Evolutionary conservation across 208 protist genomes (phyloP).

Genomic region (Hexamita inflata): DNA sequence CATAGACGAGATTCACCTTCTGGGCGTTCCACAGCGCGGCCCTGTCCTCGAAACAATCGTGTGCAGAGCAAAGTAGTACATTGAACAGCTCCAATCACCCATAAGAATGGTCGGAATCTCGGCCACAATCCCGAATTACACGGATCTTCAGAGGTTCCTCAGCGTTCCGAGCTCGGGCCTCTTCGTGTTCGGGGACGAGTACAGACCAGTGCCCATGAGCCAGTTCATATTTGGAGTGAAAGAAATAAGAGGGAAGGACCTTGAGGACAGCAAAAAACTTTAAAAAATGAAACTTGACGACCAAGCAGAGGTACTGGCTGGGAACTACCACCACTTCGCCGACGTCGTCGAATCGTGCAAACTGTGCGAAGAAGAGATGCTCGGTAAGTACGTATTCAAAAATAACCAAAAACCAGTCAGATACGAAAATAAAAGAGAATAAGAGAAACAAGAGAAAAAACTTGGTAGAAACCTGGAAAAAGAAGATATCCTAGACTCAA

Average conservation of each 20-base stretch:
- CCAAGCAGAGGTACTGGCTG: too few relatives aligned
- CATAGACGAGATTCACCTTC: conserved; percentile 92
- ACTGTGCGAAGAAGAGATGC: background rate
- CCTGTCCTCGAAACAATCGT: conserved; percentile 90
- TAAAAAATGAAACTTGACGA: too few relatives aligned
- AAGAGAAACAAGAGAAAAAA: conserved; percentile 7
- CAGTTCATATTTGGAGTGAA: conserved; percentile 81
- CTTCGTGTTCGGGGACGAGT: conserved; percentile 79
- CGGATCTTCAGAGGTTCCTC: conserved; percentile 89
- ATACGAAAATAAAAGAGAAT: background rate
- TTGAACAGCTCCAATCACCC: conserved; percentile 66
- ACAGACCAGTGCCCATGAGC: conserved; percentile 82
- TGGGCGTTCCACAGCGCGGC: conserved; percentile 88
- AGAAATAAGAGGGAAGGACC: conserved; percentile 15
- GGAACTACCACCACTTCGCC: too few relatives aligned
- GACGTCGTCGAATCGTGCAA: too few relatives aligned
- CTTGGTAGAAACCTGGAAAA: conserved; percentile 17
- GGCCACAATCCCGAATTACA: conserved; percentile 96
- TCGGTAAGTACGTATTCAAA: background rate
- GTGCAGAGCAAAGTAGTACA: conserved; percentile 75
- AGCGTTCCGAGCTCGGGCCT: conserved; percentile 71
- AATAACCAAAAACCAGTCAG: background rate
- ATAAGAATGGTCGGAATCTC: conserved; percentile 78
- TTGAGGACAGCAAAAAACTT: too few relatives aligned
- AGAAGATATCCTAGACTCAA: background rate